A percentile compares a stretch with the other conserved stretches of the same genome.
phyloP scores from a whole-genome alignment of 306 rosid genomes.

The Cucurbita moschata region DNA sequence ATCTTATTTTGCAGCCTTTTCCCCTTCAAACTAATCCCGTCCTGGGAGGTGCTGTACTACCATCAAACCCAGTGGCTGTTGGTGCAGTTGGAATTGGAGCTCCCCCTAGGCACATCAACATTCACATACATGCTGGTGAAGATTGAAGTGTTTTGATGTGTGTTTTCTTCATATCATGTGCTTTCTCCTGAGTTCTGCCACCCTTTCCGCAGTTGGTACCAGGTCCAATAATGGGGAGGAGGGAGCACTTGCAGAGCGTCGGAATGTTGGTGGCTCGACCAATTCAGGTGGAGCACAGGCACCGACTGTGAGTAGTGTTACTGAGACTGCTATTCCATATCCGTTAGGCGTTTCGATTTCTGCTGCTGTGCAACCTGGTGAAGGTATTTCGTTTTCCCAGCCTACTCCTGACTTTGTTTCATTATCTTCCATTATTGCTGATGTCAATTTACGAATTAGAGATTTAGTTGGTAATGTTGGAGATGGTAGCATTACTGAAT shows the following conservation, averaged over 20 bases:
- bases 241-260: slow-evolving; percentile 43
- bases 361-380: slow-evolving; percentile 26
- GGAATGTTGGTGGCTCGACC: slow-evolving; percentile 33
- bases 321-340: slow-evolving; percentile 29
- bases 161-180: not conserved
- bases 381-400: slow-evolving; percentile 45
- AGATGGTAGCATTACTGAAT: slow-evolving; percentile 29
- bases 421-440: slow-evolving; percentile 43
- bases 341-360: slow-evolving; percentile 28
- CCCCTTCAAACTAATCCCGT: slow-evolving; percentile 78
- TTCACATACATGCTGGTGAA: slow-evolving; percentile 96
- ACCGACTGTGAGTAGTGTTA: slow-evolving; percentile 44
- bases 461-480: slow-evolving; percentile 35
- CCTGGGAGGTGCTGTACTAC: slow-evolving; percentile 51
- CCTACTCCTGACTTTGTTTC: slow-evolving; percentile 39
- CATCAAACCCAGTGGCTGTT: slow-evolving; percentile 41
- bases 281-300: slow-evolving; percentile 43
- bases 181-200: slow-evolving; percentile 10
- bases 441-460: slow-evolving; percentile 38
- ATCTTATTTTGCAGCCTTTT: slow-evolving; percentile 47
- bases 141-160: not conserved
- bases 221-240: slow-evolving; percentile 72
- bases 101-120: slow-evolving; percentile 81
- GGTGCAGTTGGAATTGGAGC: slow-evolving; percentile 72
- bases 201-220: slow-evolving; percentile 50